Conservation (phyloP, 768 basidiomycete species). For the Suillus bovinus region DNA sequence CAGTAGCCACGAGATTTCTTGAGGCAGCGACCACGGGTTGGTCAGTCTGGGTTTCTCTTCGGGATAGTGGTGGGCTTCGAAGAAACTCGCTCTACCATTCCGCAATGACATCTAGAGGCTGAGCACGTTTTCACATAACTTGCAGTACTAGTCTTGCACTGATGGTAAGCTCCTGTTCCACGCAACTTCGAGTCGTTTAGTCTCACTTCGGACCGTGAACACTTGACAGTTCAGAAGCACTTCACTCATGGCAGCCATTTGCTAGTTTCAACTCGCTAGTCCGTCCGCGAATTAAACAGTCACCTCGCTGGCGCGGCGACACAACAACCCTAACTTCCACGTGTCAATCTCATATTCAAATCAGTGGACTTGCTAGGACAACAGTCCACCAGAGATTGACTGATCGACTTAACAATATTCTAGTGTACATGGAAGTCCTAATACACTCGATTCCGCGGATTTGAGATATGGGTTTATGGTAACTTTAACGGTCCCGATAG, state of each 20-base stretch:
- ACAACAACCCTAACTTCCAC: neutral
- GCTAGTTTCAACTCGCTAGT: neutral
- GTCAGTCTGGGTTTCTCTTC: neutral
- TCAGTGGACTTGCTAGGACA: neutral
- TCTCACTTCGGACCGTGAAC: neutral
- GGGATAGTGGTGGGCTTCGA: neutral
- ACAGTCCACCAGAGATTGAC: neutral
- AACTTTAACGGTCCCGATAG: neutral
- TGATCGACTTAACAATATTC: neutral
- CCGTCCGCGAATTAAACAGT: neutral
- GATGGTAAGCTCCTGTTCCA: neutral
- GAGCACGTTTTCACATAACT: neutral
- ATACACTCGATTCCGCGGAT: neutral
- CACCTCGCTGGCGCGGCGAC: neutral
- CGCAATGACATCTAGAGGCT: neutral
- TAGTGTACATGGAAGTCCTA: neutral
- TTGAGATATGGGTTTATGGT: neutral
- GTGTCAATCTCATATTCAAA: neutral
- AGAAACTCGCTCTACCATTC: neutral
- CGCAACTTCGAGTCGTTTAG: neutral
- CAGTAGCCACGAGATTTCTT: neutral
- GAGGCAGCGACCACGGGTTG: neutral
- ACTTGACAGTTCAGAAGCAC: neutral
- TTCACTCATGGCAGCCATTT: neutral
- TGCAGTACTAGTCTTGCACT: neutral